A percentile compares a stretch with the other conserved stretches of the same genome.
These are phyloP conservation scores for Pisolithus sp. DNA, from an alignment of 768 basidiomycete species.

Conservation along the genomic window DNA sequence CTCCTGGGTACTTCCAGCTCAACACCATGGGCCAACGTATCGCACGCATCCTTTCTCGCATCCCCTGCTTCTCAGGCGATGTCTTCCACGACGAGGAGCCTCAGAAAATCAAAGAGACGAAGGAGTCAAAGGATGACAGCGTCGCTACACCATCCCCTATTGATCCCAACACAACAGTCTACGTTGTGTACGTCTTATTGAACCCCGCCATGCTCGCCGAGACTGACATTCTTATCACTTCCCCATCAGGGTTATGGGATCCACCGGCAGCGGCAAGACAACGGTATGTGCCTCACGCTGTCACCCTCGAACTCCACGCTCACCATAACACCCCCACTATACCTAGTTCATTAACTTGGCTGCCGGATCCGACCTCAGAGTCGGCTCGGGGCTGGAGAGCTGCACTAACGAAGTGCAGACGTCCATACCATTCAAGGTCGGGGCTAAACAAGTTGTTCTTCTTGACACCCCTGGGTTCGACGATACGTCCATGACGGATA, in stretches of 20 bases:
- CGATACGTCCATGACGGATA: conserved; percentile 44
- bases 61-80: conserved; percentile 15
- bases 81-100: conserved; percentile 21
- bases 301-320: neutral
- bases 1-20: conserved; percentile 12
- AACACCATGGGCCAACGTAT: conserved; percentile 24
- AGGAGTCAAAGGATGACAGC: conserved; percentile 1
- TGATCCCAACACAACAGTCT: conserved; percentile 20
- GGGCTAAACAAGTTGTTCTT: conserved; percentile 36
- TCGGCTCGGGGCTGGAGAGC: conserved; percentile 30
- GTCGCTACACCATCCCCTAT: neutral
- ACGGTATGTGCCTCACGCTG: conserved; percentile 18
- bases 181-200: conserved; percentile 20
- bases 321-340: neutral
- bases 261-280: conserved; percentile 31
- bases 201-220: neutral
- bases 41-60: conserved; percentile 11
- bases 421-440: conserved; percentile 19
- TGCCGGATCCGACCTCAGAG: conserved; percentile 26
- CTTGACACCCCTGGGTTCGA: conserved; percentile 64
- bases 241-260: conserved; percentile 27
- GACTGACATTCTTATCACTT: conserved; percentile 18
- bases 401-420: conserved; percentile 30
- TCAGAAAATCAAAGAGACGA: conserved; percentile 7
- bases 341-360: conserved; percentile 33